phyloP scores from a whole-genome alignment of 2,329 filamentous ascomycete species.

The Trichoderma sp. region DNA sequence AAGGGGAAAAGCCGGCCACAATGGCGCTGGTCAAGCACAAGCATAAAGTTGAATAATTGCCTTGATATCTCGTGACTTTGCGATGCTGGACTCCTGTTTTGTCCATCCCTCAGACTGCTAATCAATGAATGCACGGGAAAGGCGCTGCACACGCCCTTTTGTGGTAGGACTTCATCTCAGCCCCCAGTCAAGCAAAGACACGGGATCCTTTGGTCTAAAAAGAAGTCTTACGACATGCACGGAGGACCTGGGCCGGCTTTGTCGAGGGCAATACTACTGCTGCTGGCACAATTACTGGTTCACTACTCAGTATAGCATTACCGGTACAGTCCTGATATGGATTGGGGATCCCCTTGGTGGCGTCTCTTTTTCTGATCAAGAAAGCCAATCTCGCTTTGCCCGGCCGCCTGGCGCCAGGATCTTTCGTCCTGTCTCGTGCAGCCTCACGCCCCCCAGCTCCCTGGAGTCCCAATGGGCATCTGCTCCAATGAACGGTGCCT shows the following conservation, averaged over 20 bases:
- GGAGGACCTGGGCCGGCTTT: background rate
- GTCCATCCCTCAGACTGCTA: background rate
- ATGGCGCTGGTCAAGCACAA: background rate
- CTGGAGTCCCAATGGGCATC: background rate
- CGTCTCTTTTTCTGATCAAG: background rate
- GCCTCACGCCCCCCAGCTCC: background rate
- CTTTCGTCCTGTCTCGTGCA: background rate
- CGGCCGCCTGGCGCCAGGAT: background rate
- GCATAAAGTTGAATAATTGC: slow-evolving; percentile 1
- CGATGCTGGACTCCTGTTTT: background rate
- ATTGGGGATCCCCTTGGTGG: background rate
- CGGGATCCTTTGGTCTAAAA: background rate
- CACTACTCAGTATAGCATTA: background rate
- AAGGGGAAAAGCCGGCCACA: background rate
- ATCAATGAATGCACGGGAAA: background rate
- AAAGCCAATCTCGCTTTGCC: slow-evolving; percentile 15
- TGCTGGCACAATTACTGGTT: background rate
- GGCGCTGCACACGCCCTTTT: background rate
- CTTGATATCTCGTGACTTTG: background rate
- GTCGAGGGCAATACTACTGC: background rate
- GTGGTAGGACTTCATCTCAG: slow-evolving; percentile 4
- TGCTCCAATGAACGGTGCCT: background rate
- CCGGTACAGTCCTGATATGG: background rate
- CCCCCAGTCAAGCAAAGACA: background rate
- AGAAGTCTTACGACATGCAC: background rate